Percentiles rank a stretch among this genome's conserved stretches.
phyloP scores from a whole-genome alignment of 768 basidiomycete genomes.

The Boletus subcaerulescens region DNA sequence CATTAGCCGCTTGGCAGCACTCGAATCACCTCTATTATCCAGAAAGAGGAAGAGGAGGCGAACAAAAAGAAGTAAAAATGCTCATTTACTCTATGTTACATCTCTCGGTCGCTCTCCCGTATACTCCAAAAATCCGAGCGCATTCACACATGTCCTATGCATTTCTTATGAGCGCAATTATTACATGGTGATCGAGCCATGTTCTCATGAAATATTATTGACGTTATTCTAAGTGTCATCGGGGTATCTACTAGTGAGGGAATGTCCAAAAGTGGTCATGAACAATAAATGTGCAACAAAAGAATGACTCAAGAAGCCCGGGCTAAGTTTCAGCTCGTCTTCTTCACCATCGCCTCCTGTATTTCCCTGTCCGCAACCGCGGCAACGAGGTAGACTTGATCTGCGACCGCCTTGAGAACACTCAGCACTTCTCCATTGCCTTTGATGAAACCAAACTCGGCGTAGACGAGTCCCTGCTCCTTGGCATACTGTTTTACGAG shows the following conservation, averaged over 20 bases:
- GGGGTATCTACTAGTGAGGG: constrained; percentile 16
- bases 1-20: neutral
- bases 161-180: constrained; percentile 21
- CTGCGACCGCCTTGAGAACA: constrained; percentile 81
- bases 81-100: constrained; percentile 18
- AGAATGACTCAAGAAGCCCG: neutral
- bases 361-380: constrained; percentile 79
- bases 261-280: neutral
- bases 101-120: constrained; percentile 22
- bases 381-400: constrained; percentile 81
- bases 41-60: constrained; percentile 92
- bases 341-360: constrained; percentile 56
- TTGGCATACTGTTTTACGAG: constrained; percentile 86
- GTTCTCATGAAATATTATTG: neutral
- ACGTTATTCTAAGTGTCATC: neutral
- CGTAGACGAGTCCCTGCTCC: constrained; percentile 82
- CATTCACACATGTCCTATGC: constrained; percentile 33
- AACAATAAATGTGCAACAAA: neutral
- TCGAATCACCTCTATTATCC: constrained; percentile 20
- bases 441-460: constrained; percentile 85
- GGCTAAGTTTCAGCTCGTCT: constrained; percentile 16
- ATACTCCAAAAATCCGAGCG: constrained; percentile 38
- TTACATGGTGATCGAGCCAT: neutral
- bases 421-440: constrained; percentile 83
- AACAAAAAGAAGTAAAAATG: constrained; percentile 79